These are phyloP conservation scores for Pythium dissotocum DNA, from an alignment of 352 stramenopile species.

Conservation along the genomic window DNA sequence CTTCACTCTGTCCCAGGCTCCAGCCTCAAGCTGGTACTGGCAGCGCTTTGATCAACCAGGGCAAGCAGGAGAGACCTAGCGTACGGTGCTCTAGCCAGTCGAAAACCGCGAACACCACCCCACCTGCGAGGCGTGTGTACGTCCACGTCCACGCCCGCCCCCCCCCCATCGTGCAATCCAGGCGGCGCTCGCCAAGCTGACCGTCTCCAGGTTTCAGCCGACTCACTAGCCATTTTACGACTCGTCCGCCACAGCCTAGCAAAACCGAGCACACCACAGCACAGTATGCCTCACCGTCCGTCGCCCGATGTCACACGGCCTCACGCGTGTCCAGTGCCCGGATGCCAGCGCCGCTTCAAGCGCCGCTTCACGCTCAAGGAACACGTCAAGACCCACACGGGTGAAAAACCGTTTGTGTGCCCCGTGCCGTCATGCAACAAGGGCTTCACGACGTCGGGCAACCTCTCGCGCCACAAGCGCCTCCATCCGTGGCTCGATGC, in stretches of 20 bases:
- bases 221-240: neutral
- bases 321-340: slow-evolving; percentile 42
- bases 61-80: too few relatives aligned
- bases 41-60: neutral
- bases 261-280: neutral
- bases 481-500: slow-evolving; percentile 36
- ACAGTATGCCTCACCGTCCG: neutral
- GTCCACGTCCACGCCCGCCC: neutral
- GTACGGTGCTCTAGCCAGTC: too few relatives aligned
- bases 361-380: slow-evolving; percentile 73
- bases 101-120: neutral
- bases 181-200: neutral
- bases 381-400: slow-evolving; percentile 80
- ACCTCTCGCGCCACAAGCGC: slow-evolving; percentile 63
- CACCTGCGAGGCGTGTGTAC: too few relatives aligned
- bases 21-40: too few relatives aligned
- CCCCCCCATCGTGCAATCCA: neutral
- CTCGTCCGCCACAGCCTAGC: neutral
- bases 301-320: slow-evolving; percentile 3
- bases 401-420: slow-evolving; percentile 47
- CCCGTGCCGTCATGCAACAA: slow-evolving; percentile 50
- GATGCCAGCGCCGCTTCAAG: slow-evolving; percentile 53
- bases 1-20: neutral
- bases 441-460: slow-evolving; percentile 76
- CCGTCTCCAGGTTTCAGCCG: neutral